phyloP scores from a whole-genome alignment of 2,329 filamentous ascomycete species.

The Colletotrichum shisoi region DNA sequence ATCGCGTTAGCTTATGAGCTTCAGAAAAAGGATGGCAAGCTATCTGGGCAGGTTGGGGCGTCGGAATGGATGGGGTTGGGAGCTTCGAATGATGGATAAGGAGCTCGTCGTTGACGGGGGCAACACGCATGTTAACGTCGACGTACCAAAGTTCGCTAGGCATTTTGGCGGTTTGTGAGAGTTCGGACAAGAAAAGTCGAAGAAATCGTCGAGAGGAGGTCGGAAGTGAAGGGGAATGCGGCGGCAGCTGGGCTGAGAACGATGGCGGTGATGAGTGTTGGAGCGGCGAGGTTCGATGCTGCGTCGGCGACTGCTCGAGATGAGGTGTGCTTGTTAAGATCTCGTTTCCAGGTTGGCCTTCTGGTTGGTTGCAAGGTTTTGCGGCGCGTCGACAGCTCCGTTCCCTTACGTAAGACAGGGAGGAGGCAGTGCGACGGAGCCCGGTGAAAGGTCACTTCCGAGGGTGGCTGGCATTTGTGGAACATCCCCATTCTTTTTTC shows the following conservation, averaged over 20 bases:
- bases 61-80: slow-evolving; percentile 42
- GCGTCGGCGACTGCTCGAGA: slow-evolving; percentile 37
- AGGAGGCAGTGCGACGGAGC: slow-evolving; percentile 22
- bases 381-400: slow-evolving; percentile 47
- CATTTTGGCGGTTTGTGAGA: slow-evolving; percentile 65
- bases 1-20: slow-evolving; percentile 42
- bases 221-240: slow-evolving; percentile 31
- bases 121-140: slow-evolving; percentile 46
- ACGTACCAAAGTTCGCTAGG: slow-evolving; percentile 83
- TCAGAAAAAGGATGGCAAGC: slow-evolving; percentile 10
- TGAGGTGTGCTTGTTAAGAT: slow-evolving; percentile 47
- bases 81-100: slow-evolving; percentile 46
- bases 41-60: slow-evolving; percentile 7
- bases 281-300: slow-evolving; percentile 37
- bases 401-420: slow-evolving; percentile 35
- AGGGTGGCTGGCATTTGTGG: neutral
- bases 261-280: slow-evolving; percentile 30
- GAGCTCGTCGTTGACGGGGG: slow-evolving; percentile 46
- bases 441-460: slow-evolving; percentile 18
- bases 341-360: slow-evolving; percentile 51
- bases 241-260: slow-evolving; percentile 36
- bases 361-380: slow-evolving; percentile 55
- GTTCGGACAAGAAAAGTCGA: slow-evolving; percentile 36
- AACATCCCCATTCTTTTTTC: slow-evolving; percentile 4
- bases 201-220: slow-evolving; percentile 25